Evolutionary conservation across 108 stramenopile genomes (phyloP), one percentile per base, ranked within the genome.

Genomic region (Mayamaea pseudoterrestris): DNA sequence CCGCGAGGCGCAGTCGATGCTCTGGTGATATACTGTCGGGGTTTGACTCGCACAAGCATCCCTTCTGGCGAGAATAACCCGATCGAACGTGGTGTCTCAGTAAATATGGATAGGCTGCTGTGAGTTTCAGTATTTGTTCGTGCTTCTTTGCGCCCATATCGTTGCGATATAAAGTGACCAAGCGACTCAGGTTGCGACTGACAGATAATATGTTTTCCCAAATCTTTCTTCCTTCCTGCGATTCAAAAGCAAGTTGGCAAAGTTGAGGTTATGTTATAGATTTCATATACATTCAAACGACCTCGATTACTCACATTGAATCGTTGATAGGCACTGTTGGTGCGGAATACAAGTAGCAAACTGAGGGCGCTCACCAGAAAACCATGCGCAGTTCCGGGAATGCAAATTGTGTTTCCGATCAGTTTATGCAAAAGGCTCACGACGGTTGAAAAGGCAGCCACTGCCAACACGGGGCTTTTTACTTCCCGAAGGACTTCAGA

Each of bases 311-410:
- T 56, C 50, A 64, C 63, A 18, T 64, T 31, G 50, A 79, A 92
- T 41, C 94, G 69, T 42, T 85, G 74, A 47, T 96, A 96, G 6
- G 90, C 88, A 13, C 74, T 68, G 53, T 93, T 93, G 6, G 93
- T 93, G 16, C 90, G 74, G 46, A 93, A 93, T 8, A 92, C 94
- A 12, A 96, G 68, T 21, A 96, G 62, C 30, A 93, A 66, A 29
- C 85, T 74, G 43, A 93, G 58, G 12, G 94, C 88, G 5, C 53
- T 44, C 2, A 76, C 74, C 0, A 85, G 31, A 18, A 80, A 54
- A 3, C 52, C 54, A 55, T 84, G 83, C 17, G 83, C 73, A 44
- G 82, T 62, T 2, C 55, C 37, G 0, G 69, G 62, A n/a, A 80
- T 55, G 41, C 63, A 68, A 48, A 76, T 63, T 30, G 44, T 45